Base-by-base conservation (phyloP, 2,329 filamentous ascomycete species). In the Pleoardoris graminearum region DNA sequence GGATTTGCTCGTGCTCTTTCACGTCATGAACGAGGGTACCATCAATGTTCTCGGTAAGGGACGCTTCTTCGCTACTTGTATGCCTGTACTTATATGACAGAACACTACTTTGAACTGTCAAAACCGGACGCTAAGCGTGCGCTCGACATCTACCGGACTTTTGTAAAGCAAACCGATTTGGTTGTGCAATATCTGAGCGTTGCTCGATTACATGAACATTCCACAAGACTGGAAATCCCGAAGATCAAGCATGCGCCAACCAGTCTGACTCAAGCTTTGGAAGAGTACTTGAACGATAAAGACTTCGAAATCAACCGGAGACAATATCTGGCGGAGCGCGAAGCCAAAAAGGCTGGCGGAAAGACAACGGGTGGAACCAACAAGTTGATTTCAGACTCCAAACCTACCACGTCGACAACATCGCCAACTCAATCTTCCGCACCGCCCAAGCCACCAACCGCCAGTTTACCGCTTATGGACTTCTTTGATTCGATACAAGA, bases 41-140 rank as follows among this genome's bases (percentile, higher is more conserved):
- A 99, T 99, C 76, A 97, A 96, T 74, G 91, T 99, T 54, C 79
- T 99, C 51, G 91, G 93, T 95, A 79, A 60, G 85, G 68, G 7
- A 30, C 29, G 12, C 29, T 14, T 23, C 25, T 12, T 5, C 17
- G 12, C 21, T 7, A 22, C 30, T 35, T 8, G 11, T 12, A 29
- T n/a, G 10, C 30, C 30, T 10, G 7, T 55, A 42, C 63, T 74
- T 36, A 72, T 38, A 3, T 25, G 22, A 19, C 58, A 95, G 91
- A 94, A 64, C 90, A 95, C 74, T 99, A 97, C 75, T 99, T 99
- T 66, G 94, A 99, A 77, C 93, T 99, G 88, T 97, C 94, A 45
- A 90, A 90, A 67, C 82, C 90, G 22, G 94, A 99, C 74, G 95
- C 94, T 53, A 91, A 97, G 72, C 85, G 92, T 58, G 91, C 94